Conservation (phyloP, 495 filamentous ascomycete species). For the Aspergillus coremiiformis region DNA sequence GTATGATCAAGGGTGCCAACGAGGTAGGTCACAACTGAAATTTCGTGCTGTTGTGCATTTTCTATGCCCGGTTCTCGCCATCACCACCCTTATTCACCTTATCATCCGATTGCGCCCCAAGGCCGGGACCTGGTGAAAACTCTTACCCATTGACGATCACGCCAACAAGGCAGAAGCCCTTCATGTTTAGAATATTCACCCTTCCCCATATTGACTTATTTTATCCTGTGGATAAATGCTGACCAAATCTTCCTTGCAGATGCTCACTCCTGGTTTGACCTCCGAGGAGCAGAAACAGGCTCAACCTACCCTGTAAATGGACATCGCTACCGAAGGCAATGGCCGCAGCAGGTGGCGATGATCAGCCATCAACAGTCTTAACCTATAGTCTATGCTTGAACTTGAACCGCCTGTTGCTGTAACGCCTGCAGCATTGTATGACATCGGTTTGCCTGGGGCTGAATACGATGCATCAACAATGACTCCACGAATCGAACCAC, state of each 20-base stretch:
- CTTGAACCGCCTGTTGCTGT: slow-evolving; percentile 4
- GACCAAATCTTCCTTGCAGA: slow-evolving; percentile 22
- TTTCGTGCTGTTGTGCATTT: neutral
- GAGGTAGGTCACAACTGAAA: slow-evolving; percentile 43
- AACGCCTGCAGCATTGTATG: neutral
- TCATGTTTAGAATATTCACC: neutral
- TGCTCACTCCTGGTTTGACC: slow-evolving; percentile 39
- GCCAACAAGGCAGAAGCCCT: neutral
- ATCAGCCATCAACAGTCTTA: slow-evolving; percentile 6
- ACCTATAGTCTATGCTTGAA: slow-evolving; percentile 1
- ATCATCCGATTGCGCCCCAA: neutral
- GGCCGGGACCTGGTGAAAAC: slow-evolving; percentile 7
- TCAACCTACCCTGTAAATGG: slow-evolving; percentile 39
- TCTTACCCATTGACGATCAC: neutral
- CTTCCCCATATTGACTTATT: neutral
- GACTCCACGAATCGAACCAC: neutral
- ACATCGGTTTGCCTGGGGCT: slow-evolving; percentile 10
- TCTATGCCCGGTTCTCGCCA: neutral
- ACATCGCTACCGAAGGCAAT: slow-evolving; percentile 17
- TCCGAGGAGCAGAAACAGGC: slow-evolving; percentile 30
- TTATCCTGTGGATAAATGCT: slow-evolving; percentile 1
- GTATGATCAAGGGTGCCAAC: slow-evolving; percentile 79
- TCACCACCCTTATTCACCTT: neutral
- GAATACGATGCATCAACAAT: neutral
- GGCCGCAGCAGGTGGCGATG: slow-evolving; percentile 13